Conservation (phyloP, 2,329 filamentous ascomycete genomes). For the Diaporthe capsici region DNA sequence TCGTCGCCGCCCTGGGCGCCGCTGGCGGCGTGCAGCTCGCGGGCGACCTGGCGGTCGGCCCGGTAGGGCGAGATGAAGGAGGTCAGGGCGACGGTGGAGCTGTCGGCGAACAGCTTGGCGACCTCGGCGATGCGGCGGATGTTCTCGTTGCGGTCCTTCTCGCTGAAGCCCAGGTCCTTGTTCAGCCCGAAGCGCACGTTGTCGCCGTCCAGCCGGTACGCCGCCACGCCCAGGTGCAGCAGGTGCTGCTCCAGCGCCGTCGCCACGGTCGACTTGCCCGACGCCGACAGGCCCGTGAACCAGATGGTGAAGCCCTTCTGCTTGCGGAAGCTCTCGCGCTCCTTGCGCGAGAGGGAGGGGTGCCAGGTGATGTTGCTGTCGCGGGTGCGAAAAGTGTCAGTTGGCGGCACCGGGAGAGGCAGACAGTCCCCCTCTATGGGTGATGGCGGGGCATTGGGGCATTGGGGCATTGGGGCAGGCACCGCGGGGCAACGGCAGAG, state of each 20-base stretch:
- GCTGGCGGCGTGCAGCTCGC: conserved; percentile 80
- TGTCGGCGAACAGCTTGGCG: conserved; percentile 96
- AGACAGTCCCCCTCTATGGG: conserved; percentile 26
- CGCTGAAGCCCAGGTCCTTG: conserved; percentile 96
- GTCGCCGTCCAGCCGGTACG: conserved; percentile 97
- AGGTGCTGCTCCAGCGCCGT: conserved; percentile 98
- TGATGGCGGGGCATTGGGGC: conserved; percentile 45
- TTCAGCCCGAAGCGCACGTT: conserved; percentile 98
- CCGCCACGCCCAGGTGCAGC: conserved; percentile 83
- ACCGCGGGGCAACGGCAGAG: conserved; percentile 21
- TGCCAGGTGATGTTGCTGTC: conserved; percentile 92
- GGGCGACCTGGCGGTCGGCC: conserved; percentile 86
- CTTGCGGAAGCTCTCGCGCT: conserved; percentile 81
- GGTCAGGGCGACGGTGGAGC: conserved; percentile 87
- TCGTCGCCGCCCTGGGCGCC: conserved; percentile 69
- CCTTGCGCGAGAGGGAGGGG: conserved; percentile 81
- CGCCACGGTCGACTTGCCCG: conserved; percentile 96
- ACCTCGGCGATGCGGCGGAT: conserved; percentile 97
- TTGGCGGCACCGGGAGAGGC: conserved; percentile 1
- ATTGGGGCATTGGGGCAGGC: conserved; percentile 41
- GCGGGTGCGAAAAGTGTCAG: conserved; percentile 40
- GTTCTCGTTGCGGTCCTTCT: conserved; percentile 96
- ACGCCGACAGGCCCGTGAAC: conserved; percentile 97
- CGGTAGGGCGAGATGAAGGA: conserved; percentile 98
- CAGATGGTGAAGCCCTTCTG: conserved; percentile 96